A percentile compares a stretch with the other conserved stretches of the same genome.
Conservation (phyloP, 768 basidiomycete genomes). For the Rhodotorula toruloides region DNA sequence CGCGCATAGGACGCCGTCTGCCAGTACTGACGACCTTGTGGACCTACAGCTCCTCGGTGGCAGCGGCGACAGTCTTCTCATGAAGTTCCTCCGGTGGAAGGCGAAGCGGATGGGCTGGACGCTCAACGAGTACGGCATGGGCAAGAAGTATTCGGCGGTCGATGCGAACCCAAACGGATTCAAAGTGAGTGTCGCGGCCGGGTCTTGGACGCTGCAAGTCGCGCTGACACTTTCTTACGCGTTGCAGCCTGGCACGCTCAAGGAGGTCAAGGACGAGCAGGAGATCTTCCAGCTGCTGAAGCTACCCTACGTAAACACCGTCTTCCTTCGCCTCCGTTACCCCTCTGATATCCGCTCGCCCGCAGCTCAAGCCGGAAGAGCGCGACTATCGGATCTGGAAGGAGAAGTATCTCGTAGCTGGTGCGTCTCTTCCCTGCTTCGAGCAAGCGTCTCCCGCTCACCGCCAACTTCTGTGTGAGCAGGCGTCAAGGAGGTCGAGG, state of each 20-base stretch:
- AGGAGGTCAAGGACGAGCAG: conserved; percentile 31
- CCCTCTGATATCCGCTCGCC: neutral
- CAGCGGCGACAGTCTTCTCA: conserved; percentile 33
- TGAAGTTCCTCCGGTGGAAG: conserved; percentile 30
- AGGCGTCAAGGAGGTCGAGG: neutral
- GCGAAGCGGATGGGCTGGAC: conserved; percentile 31
- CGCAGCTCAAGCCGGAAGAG: conserved; percentile 23
- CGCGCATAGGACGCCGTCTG: too few relatives aligned
- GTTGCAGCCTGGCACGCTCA: conserved; percentile 26
- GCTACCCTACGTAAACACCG: conserved; percentile 28
- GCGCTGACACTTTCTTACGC: too few relatives aligned
- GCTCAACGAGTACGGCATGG: conserved; percentile 38
- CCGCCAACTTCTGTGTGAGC: neutral
- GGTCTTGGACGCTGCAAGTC: too few relatives aligned
- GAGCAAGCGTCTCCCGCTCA: neutral
- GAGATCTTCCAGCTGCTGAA: conserved; percentile 38
- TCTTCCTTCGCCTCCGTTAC: too few relatives aligned
- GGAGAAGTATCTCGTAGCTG: neutral
- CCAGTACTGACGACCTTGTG: too few relatives aligned
- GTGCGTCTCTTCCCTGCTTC: neutral
- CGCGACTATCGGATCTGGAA: conserved; percentile 24
- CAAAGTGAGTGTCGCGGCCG: too few relatives aligned
- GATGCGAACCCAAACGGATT: conserved; percentile 30
- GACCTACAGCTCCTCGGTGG: conserved; percentile 29
- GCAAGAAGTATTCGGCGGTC: conserved; percentile 4